phyloP scores from a whole-genome alignment of 805 yeast genomes.

The Starmerella roubikii region DNA sequence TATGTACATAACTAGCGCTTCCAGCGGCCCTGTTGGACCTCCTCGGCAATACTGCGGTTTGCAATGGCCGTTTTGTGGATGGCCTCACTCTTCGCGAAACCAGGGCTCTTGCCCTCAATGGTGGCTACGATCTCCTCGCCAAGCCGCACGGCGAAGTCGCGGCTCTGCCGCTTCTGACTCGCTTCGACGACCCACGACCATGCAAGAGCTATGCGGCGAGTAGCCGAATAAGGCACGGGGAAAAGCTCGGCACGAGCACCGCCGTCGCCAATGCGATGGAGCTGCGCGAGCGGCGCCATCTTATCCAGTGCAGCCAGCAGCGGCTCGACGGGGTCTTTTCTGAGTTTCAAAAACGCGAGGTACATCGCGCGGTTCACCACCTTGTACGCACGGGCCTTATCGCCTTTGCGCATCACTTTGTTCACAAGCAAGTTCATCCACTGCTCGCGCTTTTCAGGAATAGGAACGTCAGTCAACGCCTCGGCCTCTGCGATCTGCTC shows the following conservation, averaged over 20 bases:
- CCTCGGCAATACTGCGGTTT: conserved; percentile 39
- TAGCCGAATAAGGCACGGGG: conserved; percentile 69
- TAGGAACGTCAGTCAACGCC: conserved; percentile 34
- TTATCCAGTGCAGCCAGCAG: conserved; percentile 63
- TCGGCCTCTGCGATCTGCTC: conserved; percentile 51
- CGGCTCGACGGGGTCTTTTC: conserved; percentile 68
- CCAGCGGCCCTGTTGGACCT: conserved; percentile 15
- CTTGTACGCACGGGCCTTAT: conserved; percentile 66
- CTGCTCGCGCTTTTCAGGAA: conserved; percentile 57
- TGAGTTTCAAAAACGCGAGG: conserved; percentile 53
- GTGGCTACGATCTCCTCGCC: conserved; percentile 81
- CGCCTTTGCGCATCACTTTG: conserved; percentile 85
- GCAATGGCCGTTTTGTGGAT: conserved; percentile 80
- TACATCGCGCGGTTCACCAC: conserved; percentile 66
- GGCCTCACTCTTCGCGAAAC: conserved; percentile 68
- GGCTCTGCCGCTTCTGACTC: conserved; percentile 60
- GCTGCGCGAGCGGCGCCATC: conserved; percentile 71
- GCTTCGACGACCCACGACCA: conserved; percentile 86
- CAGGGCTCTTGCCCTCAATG: conserved; percentile 61
- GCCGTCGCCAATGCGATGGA: conserved; percentile 67
- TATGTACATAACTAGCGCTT: conserved; percentile 11
- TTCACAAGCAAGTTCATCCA: conserved; percentile 65
- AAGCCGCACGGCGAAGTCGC: conserved; percentile 73
- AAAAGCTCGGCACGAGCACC: conserved; percentile 69
- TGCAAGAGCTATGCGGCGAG: conserved; percentile 77